Conservation (phyloP, 164 flowering plant species). For the Dillenia turbinata region DNA sequence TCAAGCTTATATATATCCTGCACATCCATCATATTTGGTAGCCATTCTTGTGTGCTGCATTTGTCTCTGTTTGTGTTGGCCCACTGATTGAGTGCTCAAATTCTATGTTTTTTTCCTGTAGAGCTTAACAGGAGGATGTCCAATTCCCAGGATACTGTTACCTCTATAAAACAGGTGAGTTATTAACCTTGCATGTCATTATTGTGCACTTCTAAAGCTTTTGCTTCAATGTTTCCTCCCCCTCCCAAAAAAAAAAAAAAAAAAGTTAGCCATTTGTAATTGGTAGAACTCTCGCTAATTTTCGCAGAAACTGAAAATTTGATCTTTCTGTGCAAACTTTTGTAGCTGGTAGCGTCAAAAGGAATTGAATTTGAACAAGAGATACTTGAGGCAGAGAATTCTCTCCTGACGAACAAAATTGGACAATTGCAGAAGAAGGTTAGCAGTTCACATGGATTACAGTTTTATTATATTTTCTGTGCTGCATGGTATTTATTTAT, state of each 20-base stretch:
- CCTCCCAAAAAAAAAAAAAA: too few species aligned
- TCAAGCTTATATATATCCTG: too few species aligned
- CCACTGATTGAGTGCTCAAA: too few species aligned
- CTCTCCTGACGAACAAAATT: conserved; percentile 61
- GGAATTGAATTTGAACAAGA: conserved; percentile 70
- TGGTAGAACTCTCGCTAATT: not conserved
- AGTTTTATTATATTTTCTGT: not conserved
- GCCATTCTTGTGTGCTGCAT: too few species aligned
- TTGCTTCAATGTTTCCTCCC: too few species aligned
- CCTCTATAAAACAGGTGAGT: conserved; percentile 52
- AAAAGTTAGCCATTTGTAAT: too few species aligned
- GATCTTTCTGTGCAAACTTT: conserved; percentile 3
- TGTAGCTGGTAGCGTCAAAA: conserved; percentile 56
- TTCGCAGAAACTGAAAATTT: conserved; percentile 5
- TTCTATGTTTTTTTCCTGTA: conserved; percentile 19
- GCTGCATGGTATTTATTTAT: not conserved
- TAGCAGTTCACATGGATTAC: conserved; percentile 2
- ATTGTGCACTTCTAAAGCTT: too few species aligned
- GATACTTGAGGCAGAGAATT: conserved; percentile 73
- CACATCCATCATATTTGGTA: too few species aligned
- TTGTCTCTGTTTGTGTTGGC: too few species aligned
- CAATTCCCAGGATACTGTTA: conserved; percentile 29
- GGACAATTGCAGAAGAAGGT: conserved; percentile 72
- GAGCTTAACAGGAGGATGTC: conserved; percentile 65
- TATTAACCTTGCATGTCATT: not conserved